Percentiles rank a stretch among this genome's conserved stretches.
These are phyloP conservation scores for Pistacia integerrima DNA, from an alignment of 345 rosid species.

Conservation along the genomic window DNA sequence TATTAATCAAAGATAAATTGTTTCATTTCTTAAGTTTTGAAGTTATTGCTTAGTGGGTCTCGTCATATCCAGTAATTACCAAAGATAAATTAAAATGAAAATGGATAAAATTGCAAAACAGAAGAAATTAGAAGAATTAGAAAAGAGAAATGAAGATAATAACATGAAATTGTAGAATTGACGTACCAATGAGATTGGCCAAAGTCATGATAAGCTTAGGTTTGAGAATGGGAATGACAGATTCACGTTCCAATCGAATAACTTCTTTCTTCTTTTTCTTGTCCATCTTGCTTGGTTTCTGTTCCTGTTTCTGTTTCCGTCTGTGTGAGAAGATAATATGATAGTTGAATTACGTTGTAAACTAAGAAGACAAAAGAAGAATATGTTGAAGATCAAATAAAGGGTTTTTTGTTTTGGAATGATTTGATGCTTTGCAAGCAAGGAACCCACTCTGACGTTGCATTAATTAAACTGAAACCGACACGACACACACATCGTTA, in stretches of 20 bases:
- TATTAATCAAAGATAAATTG: too few relatives aligned
- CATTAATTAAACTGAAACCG: background rate
- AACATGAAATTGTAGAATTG: background rate
- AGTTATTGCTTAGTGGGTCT: background rate
- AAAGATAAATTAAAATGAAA: background rate
- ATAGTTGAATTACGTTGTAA: background rate
- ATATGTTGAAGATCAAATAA: constrained; percentile 21
- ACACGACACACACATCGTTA: background rate
- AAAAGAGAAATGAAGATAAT: background rate
- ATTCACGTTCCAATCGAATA: constrained; percentile 85
- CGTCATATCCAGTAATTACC: background rate
- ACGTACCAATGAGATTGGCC: constrained; percentile 86
- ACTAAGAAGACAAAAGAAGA: constrained; percentile 12
- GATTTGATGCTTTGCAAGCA: constrained; percentile 6
- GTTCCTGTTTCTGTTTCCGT: constrained; percentile 3
- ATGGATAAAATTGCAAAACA: background rate
- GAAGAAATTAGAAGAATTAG: background rate
- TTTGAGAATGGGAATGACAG: constrained; percentile 87
- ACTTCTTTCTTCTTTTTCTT: constrained; percentile 54
- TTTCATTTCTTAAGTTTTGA: background rate
- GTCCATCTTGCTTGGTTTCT: constrained; percentile 15
- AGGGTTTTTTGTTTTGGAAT: constrained; percentile 16
- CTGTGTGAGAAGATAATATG: background rate
- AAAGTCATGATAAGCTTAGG: constrained; percentile 92
- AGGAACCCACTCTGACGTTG: background rate